Base-by-base conservation (phyloP, 2,329 filamentous ascomycete genomes). In the Cladobotryum protrusum region DNA sequence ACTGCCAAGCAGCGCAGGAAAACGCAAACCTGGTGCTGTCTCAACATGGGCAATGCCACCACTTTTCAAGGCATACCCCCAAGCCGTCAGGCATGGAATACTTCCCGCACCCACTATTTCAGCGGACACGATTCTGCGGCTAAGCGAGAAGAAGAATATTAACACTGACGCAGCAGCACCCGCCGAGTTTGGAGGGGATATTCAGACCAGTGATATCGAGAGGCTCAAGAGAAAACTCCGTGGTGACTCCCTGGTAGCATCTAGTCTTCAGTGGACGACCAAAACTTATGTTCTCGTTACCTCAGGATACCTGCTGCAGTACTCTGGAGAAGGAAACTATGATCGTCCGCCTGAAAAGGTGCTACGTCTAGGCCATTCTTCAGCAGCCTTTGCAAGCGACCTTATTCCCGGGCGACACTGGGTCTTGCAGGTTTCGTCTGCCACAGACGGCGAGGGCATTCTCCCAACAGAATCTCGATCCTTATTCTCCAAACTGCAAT, bases 41-140 rank as follows among this genome's bases (percentile, higher is more conserved):
- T 2, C 69, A 4, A 66, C 68, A 12, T 88, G 83, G 83, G 78
- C 81, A 49, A 79, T 84, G 14, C 87, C 89, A 6, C 87, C 89
- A 2, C 71, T 96, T 12, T 95, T 91, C 65, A 87, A 95, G 64
- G 89, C 88, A 12, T 95, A 90, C 63, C 86, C 88, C 0, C 90
- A 95, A 66, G 83, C 89, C 3, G 78, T 89, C 57, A 90, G 87
- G 61, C 81, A 93, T 64, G 83, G 81, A 11, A 82, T 78, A 14
- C 72, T 95, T 3, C 78, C 83, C 20, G 78, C 86, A 14, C 85
- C 85, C 35, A 79, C 77, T 2, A 68, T 86, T 11, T 81, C 86
- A 1, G 78, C 85, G 2, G 90, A 95, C 53, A 69, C 78, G 1
- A 79, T 93, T 43, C 64, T 89, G 45, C 80, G 85, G 52, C 69